Conservation (phyloP, 768 basidiomycete species). For the Tubosaeta brunneosetosa region DNA sequence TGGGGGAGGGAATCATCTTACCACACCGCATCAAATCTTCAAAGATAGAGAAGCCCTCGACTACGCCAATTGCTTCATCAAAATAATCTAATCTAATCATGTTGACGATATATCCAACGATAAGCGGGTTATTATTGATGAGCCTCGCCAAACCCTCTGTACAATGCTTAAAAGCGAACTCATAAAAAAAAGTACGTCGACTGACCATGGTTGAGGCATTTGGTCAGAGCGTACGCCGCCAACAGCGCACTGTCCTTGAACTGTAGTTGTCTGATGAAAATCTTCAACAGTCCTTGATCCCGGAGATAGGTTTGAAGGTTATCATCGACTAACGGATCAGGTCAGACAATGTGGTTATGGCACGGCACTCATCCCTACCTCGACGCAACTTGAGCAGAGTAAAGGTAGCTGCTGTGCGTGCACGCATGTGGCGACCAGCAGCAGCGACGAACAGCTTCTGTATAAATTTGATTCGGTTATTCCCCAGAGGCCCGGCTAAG, state of each 20-base stretch:
- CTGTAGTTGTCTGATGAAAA: slow-evolving; percentile 11
- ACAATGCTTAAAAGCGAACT: neutral
- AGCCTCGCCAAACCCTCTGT: neutral
- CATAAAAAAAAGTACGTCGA: neutral
- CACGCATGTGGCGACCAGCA: neutral
- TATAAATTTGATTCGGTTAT: slow-evolving; percentile 9
- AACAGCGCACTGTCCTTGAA: slow-evolving; percentile 12
- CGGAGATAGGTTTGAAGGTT: slow-evolving; percentile 3
- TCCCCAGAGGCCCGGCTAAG: slow-evolving; percentile 3
- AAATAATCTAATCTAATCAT: slow-evolving; percentile 23
- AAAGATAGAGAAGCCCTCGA: slow-evolving; percentile 18
- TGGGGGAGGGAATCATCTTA: neutral
- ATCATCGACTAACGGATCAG: neutral
- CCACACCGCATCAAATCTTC: slow-evolving; percentile 8
- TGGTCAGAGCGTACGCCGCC: slow-evolving; percentile 15
- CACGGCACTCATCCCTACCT: neutral
- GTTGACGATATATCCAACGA: slow-evolving; percentile 18
- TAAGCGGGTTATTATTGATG: neutral
- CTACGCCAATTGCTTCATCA: slow-evolving; percentile 22
- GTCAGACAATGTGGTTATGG: neutral
- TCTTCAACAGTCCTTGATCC: neutral
- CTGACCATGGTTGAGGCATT: slow-evolving; percentile 8
- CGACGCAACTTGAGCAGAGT: slow-evolving; percentile 10
- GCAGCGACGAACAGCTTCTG: slow-evolving; percentile 6
- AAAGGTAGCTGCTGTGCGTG: slow-evolving; percentile 14